phyloP scores from a whole-genome alignment of 768 basidiomycete species.

The Calvatia gigantea region DNA sequence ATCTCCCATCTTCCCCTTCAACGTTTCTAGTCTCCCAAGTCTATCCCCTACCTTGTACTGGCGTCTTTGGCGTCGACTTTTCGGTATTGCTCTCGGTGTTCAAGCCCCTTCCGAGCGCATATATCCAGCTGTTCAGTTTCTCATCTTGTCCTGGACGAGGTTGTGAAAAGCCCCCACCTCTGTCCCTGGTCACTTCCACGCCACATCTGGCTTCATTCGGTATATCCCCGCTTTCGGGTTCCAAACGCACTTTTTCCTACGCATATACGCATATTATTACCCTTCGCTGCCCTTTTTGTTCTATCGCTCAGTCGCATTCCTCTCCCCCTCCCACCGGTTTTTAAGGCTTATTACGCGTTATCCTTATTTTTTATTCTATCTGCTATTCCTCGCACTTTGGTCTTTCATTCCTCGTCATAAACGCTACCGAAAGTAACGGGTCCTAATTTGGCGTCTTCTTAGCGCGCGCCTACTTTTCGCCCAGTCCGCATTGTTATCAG shows the following conservation, averaged over 20 bases:
- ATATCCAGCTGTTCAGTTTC: slow-evolving; percentile 1
- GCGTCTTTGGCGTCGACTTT: background rate
- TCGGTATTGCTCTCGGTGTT: background rate
- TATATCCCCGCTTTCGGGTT: background rate
- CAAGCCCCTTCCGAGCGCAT: slow-evolving; percentile 4
- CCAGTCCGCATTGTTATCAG: too few species aligned
- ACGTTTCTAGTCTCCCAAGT: slow-evolving; percentile 6
- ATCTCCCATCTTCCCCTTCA: slow-evolving; percentile 1
- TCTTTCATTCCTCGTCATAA: too few species aligned
- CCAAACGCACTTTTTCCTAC: slow-evolving; percentile 5
- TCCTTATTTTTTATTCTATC: too few species aligned
- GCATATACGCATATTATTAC: slow-evolving; percentile 3
- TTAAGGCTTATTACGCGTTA: too few species aligned
- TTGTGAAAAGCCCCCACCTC: background rate
- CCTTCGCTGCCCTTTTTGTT: background rate
- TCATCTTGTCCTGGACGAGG: background rate
- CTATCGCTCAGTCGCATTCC: background rate
- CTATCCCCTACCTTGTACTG: slow-evolving; percentile 8
- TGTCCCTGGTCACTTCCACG: background rate
- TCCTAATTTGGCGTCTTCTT: too few species aligned
- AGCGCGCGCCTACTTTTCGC: too few species aligned
- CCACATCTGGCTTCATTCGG: slow-evolving; percentile 10
- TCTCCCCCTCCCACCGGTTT: background rate
- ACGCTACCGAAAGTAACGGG: too few species aligned
- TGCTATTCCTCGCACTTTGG: too few species aligned